phyloP scores from a whole-genome alignment of 345 rosid genomes.

The Eutrema yunnanense region DNA sequence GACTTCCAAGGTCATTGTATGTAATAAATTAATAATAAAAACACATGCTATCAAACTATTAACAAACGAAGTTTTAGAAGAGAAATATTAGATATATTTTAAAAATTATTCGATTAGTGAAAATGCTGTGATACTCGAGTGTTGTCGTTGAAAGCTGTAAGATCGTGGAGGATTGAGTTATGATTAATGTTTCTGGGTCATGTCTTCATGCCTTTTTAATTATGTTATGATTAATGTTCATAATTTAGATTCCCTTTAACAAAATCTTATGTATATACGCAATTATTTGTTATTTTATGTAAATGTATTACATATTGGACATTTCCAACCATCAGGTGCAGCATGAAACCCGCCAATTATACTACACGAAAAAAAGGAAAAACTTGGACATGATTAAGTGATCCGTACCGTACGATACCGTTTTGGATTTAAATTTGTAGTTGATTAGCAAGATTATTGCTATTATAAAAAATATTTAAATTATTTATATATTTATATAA shows the following conservation, averaged over 20 bases:
- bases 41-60: not conserved
- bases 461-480: too few species aligned
- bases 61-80: not conserved
- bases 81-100: not conserved
- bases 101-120: not conserved
- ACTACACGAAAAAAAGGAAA: not conserved
- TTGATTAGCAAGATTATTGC: not conserved
- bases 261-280: not conserved
- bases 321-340: constrained; percentile 2
- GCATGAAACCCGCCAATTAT: constrained; percentile 13
- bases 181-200: constrained; percentile 2
- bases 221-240: not conserved
- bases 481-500: too few species aligned
- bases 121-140: not conserved
- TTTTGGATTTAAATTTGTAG: not conserved
- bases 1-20: not conserved
- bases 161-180: constrained; percentile 4
- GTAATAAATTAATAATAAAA: constrained; percentile 1
- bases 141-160: not conserved
- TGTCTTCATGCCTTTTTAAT: not conserved
- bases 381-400: not conserved
- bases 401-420: not conserved
- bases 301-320: not conserved
- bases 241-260: not conserved
- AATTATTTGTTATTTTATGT: not conserved